Base-by-base conservation (phyloP, 192 early-diverging fungal genomes). In the Coemansia sp. region DNA sequence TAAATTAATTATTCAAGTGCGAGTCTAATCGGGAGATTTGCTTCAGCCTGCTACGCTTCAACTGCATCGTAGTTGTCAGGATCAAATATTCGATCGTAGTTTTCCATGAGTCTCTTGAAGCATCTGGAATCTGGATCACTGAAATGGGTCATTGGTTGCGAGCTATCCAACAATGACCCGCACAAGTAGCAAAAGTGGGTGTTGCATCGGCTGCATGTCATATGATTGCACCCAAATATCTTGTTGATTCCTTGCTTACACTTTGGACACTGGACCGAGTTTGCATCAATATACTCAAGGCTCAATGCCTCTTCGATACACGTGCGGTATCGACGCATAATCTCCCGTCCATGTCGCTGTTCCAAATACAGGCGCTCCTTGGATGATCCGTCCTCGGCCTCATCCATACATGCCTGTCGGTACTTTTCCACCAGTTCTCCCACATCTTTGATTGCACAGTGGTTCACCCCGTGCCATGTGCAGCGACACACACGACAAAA, bases 21-120 rank as follows among this genome's bases (percentile, higher is more conserved):
- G 54, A 68, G 52, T 11, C 37, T 22, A 12, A 68, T 68, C 3
- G 61, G 35, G 45, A 68, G 43, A 56, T 73, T 65, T 32, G 51
- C 24, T 24, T 54, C 60, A 0, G 38, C 38, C 23, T 67, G 65
- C 32, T 50, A 55, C 2, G 13, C 20, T 13, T 37, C 49, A n/a
- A 7, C n/a, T 5, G 1, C 47, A 8, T 4, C 47, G 0, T n/a
- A 2, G 4, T 2, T 49, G 18, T 13, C 43, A n/a, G 12, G 12
- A 45, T 45, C 43, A 4, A 10, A 6, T 4, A 43, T 19, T 4
- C 4, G 19, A 3, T 49, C 4, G 18, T 18, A 6, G 47, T 19
- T 19, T 9, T 20, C 47, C 8, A 49, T 8, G 7, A 49, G n/a
- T 19, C 7, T 14, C 18, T 3, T 3, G 16, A 3, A 18, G 47